Base-by-base conservation (phyloP, 2,329 filamentous ascomycete species). In the Colletotrichum sp. region DNA sequence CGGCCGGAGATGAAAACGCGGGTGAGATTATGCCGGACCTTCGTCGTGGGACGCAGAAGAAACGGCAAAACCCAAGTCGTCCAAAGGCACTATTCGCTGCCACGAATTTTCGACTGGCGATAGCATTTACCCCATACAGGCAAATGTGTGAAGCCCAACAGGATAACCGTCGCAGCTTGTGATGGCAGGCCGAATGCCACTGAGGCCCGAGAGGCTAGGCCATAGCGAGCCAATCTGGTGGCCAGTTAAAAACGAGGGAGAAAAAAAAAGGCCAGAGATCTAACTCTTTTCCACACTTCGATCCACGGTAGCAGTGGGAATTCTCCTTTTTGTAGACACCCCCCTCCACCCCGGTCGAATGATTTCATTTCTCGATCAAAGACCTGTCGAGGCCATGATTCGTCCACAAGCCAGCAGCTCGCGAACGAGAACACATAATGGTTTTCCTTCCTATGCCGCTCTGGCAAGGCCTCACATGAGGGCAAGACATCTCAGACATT, bases 281-380 rank as follows among this genome's bases (percentile, higher is more conserved):
- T 75, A 34, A 66, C 34, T 72, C 61, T 72, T 72, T 67, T 52
- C 72, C 72, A 72, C 61, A 75, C 72, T 69, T 72, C 72, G 72
- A 75, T 75, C 72, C 72, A 75, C 55, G 72, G 72, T 75, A 66
- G 72, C 72, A 75, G 68, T 61, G 68, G 61, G 48, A 74, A 71
- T 65, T 66, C 30, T 52, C 36, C 52, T 66, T 63, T 30, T 55
- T 72, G 72, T 68, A 39, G 28, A 61, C 72, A 75, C 68, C 48
- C 72, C 67, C 61, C 39, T 34, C 24, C 24, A 67, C 34, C 61
- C 68, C 34, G 18, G 72, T 72, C 61, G n/a, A 39, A 75, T 75
- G 68, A 75, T 75, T 75, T 75, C 61, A 67, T 65, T 61, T 67
- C 36, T 67, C 15, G 16, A 36, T 30, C 34, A 52, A 67, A 52